Base-by-base conservation (phyloP, 148 eudicot species). In the Beta vulgaris region DNA sequence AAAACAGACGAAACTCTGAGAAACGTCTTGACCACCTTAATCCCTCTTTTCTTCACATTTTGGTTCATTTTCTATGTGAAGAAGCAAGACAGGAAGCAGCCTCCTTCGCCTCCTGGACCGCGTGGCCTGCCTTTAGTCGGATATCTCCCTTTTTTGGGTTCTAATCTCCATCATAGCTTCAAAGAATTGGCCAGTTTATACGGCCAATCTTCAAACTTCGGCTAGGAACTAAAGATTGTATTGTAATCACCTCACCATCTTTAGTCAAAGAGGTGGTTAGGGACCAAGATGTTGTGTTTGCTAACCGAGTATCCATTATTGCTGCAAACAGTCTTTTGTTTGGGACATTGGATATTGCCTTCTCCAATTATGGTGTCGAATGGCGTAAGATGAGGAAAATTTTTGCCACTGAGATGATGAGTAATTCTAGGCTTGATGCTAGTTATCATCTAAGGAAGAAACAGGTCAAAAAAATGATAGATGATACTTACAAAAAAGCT, bases 381-480 rank as follows among this genome's bases (percentile, higher is more conserved):
- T 80, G 88, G 87, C 81, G 76, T 5, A 78, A 62, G 28, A 69
- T 86, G 73, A 77, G 80, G 26, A 88, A 82, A 60, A 10, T 86
- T 2, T 78, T 81, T 46, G 87, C 62, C 6, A 70, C 60, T 7
- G 82, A 89, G 43, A 76, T 89, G 87, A 23, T 82, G 6, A 73
- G 87, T 13, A 76, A 65, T 7, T 63, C 67, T 15, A 80, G 44
- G 44, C 73, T 87, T 21, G 85, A 84, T 6, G 53, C 69, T 26
- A 39, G 65, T 28, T 37, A 67, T 39, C 14, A 19, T 40, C 29
- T 66, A 1, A 67, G 72, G 69, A 63, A 15, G 28, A 40, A 39
- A 16, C 40, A 46, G 1, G 79, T 35, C 29, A 44, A 77, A 60
- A 77, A 79, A 15, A 65, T 78, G 23, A 29, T 82, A 0, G 43